Conservation (phyloP, 441 rosid genomes). For the Metrosideros polymorpha region DNA sequence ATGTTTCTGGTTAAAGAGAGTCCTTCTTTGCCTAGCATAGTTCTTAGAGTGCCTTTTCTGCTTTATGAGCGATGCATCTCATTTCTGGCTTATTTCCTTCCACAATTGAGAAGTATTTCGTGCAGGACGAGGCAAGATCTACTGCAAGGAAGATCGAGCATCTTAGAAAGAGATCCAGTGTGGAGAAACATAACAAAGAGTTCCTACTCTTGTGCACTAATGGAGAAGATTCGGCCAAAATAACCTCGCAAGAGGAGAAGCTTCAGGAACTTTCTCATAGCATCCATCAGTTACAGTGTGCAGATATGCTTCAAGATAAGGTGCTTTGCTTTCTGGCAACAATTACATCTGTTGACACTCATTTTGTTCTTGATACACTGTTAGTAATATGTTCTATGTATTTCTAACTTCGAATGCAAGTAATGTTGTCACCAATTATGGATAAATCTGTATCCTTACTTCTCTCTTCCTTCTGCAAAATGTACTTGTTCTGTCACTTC, state of each 20-base stretch:
- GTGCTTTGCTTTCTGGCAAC: conserved; percentile 18
- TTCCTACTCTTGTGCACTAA: conserved; percentile 19
- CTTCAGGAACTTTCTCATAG: conserved; percentile 39
- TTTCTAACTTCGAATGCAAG: background rate
- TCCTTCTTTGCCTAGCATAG: background rate
- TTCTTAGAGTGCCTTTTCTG: background rate
- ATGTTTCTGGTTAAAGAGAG: background rate
- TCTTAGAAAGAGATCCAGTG: conserved; percentile 18
- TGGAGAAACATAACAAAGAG: conserved; percentile 17
- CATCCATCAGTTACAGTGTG: conserved; percentile 42
- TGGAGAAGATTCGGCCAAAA: conserved; percentile 20
- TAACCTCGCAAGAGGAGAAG: conserved; percentile 43
- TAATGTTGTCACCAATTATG: background rate
- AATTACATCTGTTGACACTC: background rate
- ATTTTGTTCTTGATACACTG: background rate
- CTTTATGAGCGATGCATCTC: background rate
- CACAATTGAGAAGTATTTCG: background rate
- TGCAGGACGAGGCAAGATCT: conserved; percentile 51
- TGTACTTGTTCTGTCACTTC: background rate
- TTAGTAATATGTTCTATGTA: background rate
- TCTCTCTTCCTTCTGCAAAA: background rate
- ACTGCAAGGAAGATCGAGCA: conserved; percentile 34
- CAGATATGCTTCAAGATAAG: conserved; percentile 46
- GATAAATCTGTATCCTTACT: background rate
- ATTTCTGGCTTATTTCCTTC: background rate